Evolutionary conservation across 2,329 filamentous ascomycete species (phyloP), one percentile per base, ranked within the genome.

Genomic region (Trichophyton simii): DNA sequence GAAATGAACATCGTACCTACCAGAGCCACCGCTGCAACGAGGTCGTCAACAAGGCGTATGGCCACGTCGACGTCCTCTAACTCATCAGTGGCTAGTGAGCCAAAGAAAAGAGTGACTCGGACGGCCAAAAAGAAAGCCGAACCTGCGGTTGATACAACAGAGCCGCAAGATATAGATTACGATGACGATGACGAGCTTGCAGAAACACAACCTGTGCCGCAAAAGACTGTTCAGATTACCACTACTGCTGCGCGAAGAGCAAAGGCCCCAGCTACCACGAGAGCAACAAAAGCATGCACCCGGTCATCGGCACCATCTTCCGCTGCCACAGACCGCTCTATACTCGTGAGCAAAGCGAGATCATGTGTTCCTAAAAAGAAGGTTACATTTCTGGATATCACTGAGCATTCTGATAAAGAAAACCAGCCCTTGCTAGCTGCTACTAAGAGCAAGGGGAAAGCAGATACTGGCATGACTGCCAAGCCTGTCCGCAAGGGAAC

Each of bases 401-500:
- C 70, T 1, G 68, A 71, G 2, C 74, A 74, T 3, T 74, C 74
- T 3, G 76, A 78, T 28, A 75, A 76, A 57, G 71, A 75, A 41
- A 75, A 77, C 42, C 63, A 69, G 28, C 68, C 67, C 6, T 67
- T 72, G 11, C 64, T 66, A 20, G 66, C 66, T 18, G 68, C 69
- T 31, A 71, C 68, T 50, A 67, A 66, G 54, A 58, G 65, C 41
- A 60, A 69, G 3, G 50, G 68, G 25, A 65, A 66, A 58, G 68
- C 68, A 15, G 68, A 71, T 54, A 68, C 69, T 34, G 78, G 77
- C 2, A 68, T 79, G 36, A 73, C 69, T 55, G 76, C 75, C 0
- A 78, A 77, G 59, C 77, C 78, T 0, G 72, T 78, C 58, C 76
- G 77, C n/a, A 78, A 76, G 61, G 65, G 72, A 60, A 66, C 70